Percentiles rank a stretch among this genome's conserved stretches.
phyloP scores from a whole-genome alignment of 2,329 filamentous ascomycete genomes.

The Fusarium paranaense region DNA sequence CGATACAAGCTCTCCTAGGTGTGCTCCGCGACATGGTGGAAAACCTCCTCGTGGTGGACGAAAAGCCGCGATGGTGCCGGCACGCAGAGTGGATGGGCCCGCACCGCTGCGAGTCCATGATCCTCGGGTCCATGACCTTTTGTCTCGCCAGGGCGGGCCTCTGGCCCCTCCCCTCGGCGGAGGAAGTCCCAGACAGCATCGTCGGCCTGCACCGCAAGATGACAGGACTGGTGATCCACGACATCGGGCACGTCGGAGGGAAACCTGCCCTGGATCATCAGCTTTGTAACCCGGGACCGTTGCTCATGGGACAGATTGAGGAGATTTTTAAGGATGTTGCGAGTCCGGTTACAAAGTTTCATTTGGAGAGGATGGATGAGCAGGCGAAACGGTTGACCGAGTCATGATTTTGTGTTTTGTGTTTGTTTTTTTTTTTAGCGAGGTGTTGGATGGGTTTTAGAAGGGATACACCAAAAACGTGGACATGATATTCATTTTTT shows the following conservation, averaged over 20 bases:
- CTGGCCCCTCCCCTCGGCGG: slow-evolving; percentile 46
- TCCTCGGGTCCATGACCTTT: slow-evolving; percentile 50
- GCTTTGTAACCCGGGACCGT: slow-evolving; percentile 38
- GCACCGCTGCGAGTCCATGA: slow-evolving; percentile 53
- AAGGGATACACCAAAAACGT: neutral
- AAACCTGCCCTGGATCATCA: slow-evolving; percentile 13
- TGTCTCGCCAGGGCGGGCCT: slow-evolving; percentile 48
- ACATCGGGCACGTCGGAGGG: slow-evolving; percentile 34
- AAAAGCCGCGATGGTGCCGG: slow-evolving; percentile 48
- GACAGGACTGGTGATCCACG: slow-evolving; percentile 44
- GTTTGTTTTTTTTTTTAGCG: neutral
- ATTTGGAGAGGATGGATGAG: slow-evolving; percentile 12
- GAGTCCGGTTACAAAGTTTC: slow-evolving; percentile 12
- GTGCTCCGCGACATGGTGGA: slow-evolving; percentile 42
- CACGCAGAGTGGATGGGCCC: slow-evolving; percentile 50
- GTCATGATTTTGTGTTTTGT: neutral
- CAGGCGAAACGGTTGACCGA: slow-evolving; percentile 8
- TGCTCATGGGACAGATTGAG: slow-evolving; percentile 33
- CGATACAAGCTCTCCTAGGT: slow-evolving; percentile 33
- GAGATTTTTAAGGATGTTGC: slow-evolving; percentile 34
- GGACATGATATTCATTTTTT: neutral
- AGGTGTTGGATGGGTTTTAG: neutral
- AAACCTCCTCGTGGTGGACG: slow-evolving; percentile 45
- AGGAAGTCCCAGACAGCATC: slow-evolving; percentile 42
- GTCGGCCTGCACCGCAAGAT: slow-evolving; percentile 36